These are phyloP conservation scores for Raffaelea albimanens DNA, from an alignment of 2,329 filamentous ascomycete species.

Conservation along the genomic window DNA sequence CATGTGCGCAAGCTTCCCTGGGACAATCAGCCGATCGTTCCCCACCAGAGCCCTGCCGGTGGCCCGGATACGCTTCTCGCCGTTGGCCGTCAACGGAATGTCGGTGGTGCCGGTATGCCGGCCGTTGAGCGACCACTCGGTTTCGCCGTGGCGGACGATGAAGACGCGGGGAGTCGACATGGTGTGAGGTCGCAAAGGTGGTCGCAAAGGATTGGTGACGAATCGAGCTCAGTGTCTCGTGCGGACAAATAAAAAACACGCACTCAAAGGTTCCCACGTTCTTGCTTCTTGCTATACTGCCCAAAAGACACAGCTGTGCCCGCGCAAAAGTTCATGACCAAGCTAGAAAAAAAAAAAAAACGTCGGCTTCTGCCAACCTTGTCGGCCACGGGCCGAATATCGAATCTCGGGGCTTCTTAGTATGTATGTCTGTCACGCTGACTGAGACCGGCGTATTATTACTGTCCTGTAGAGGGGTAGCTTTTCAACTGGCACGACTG, in stretches of 20 bases:
- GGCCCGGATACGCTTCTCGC: slow-evolving; percentile 63
- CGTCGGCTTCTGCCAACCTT: not conserved
- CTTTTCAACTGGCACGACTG: no score
- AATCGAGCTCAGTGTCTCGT: no score
- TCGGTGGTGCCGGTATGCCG: slow-evolving; percentile 80
- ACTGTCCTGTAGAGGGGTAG: no score
- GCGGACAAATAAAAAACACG: no score
- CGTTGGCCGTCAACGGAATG: slow-evolving; percentile 72
- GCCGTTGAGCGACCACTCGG: slow-evolving; percentile 85
- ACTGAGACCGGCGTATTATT: no score
- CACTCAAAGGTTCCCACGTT: no score
- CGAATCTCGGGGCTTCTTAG: no score
- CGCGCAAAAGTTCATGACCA: not conserved
- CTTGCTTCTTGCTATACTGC: no score
- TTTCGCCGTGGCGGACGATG: slow-evolving; percentile 84
- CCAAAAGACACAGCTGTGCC: no score
- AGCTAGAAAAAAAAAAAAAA: not conserved
- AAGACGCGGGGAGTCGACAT: slow-evolving; percentile 61
- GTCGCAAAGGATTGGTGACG: no score
- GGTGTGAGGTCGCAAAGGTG: not conserved
- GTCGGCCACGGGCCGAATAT: no score
- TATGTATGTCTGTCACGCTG: no score
- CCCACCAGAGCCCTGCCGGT: slow-evolving; percentile 82
- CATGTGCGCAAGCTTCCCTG: slow-evolving; percentile 73
- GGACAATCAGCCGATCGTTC: slow-evolving; percentile 74